phyloP scores from a whole-genome alignment of 192 early-diverging fungal genomes.

The Neocallimastix lanati region DNA sequence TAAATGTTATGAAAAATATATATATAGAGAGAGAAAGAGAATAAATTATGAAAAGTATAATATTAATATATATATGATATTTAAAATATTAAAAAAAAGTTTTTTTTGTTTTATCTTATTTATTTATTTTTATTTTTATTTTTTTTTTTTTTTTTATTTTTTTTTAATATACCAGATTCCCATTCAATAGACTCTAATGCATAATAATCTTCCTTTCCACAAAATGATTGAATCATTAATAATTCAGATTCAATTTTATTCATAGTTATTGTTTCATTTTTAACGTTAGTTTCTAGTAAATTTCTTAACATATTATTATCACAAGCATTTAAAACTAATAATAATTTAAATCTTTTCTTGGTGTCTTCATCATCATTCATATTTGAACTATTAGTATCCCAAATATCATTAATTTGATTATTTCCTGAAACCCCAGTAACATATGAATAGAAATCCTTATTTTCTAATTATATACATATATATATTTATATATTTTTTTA shows the following conservation, averaged over 20 bases:
- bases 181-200: slow-evolving; percentile 30
- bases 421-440: background rate
- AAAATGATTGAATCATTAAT: slow-evolving; percentile 1
- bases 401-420: slow-evolving; percentile 1
- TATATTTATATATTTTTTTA: no score
- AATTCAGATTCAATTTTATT: slow-evolving; percentile 2
- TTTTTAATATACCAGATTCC: slow-evolving; percentile 21
- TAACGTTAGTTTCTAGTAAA: background rate
- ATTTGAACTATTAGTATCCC: background rate
- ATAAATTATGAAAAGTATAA: no score
- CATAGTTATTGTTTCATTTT: slow-evolving; percentile 1
- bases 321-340: background rate
- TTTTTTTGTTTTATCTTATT: no score
- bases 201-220: slow-evolving; percentile 3
- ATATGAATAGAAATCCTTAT: background rate
- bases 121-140: background rate
- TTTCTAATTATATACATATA: background rate
- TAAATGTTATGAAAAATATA: no score
- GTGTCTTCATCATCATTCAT: background rate
- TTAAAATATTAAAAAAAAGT: no score
- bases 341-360: background rate
- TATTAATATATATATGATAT: no score
- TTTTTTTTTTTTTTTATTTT: background rate
- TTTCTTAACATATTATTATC: background rate
- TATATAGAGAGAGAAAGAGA: no score